Percentiles rank a stretch among this genome's conserved stretches.
phyloP scores from a whole-genome alignment of 179 eudicot genomes.

The Silene noctiflora region DNA sequence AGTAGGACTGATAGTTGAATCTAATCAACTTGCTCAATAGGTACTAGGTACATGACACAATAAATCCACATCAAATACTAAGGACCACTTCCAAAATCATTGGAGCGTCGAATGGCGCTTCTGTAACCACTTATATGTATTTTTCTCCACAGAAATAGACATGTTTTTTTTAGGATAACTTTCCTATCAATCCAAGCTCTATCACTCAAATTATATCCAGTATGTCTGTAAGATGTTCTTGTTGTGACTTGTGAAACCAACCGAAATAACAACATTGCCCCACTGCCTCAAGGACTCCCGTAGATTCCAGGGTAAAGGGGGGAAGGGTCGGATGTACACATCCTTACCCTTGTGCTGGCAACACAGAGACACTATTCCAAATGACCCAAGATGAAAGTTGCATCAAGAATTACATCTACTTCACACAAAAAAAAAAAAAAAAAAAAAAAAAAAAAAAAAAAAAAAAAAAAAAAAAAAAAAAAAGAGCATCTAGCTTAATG shows the following conservation, averaged over 20 bases:
- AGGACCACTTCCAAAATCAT: conserved; percentile 23
- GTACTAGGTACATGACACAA: conserved; percentile 5
- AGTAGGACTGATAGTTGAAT: conserved; percentile 20
- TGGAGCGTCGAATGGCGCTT: conserved; percentile 8
- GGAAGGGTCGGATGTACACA: not conserved
- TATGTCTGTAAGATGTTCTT: not conserved
- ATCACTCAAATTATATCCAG: conserved; percentile 9
- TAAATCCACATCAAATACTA: conserved; percentile 13
- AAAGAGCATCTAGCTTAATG: no score
- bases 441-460: no score
- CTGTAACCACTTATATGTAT: not conserved
- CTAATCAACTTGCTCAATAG: conserved; percentile 10
- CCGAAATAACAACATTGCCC: not conserved
- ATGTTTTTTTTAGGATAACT: not conserved
- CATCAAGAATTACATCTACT: not conserved
- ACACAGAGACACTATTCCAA: not conserved
- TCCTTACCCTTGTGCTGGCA: not conserved
- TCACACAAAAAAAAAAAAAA: no score
- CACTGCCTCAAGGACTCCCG: no score
- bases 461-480: no score
- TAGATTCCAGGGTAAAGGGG: not conserved
- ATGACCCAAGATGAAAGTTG: not conserved
- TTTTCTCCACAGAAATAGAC: not conserved
- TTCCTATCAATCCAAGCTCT: not conserved
- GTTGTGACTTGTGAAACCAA: not conserved